Conservation (phyloP, 345 rosid species). For the Citrus mangshanensis region DNA sequence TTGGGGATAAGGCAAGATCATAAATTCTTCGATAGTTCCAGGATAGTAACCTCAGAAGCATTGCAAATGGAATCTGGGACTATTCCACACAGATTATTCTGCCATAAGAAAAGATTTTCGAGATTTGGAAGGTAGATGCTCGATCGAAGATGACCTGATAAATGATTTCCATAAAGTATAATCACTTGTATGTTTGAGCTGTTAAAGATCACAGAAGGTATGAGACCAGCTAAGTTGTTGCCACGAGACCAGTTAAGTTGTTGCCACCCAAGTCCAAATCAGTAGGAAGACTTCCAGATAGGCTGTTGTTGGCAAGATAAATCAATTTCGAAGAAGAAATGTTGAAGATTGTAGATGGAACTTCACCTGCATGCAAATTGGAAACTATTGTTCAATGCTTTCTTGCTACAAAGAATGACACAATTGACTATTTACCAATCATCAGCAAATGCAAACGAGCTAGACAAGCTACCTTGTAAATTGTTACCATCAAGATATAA, state of each 20-base stretch:
- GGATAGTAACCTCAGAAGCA: neutral
- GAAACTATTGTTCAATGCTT: neutral
- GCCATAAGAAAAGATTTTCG: neutral
- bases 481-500: too few species aligned
- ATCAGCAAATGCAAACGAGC: too few species aligned
- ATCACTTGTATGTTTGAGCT: neutral
- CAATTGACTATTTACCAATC: too few species aligned
- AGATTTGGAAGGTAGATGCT: neutral
- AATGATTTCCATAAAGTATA: neutral
- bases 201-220: neutral
- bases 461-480: too few species aligned
- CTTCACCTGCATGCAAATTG: neutral
- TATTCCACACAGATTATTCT: neutral
- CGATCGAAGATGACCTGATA: neutral
- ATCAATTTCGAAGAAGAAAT: neutral
- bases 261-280: neutral
- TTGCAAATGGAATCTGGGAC: neutral
- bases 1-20: neutral
- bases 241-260: neutral
- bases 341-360: neutral
- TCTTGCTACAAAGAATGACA: too few species aligned
- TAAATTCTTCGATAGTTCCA: neutral
- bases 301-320: neutral
- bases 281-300: conserved; percentile 7
- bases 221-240: neutral